Evolutionary conservation across 2,329 filamentous ascomycete genomes (phyloP), one percentile per base, ranked within the genome.

Genomic region (Penicillium sp.): DNA sequence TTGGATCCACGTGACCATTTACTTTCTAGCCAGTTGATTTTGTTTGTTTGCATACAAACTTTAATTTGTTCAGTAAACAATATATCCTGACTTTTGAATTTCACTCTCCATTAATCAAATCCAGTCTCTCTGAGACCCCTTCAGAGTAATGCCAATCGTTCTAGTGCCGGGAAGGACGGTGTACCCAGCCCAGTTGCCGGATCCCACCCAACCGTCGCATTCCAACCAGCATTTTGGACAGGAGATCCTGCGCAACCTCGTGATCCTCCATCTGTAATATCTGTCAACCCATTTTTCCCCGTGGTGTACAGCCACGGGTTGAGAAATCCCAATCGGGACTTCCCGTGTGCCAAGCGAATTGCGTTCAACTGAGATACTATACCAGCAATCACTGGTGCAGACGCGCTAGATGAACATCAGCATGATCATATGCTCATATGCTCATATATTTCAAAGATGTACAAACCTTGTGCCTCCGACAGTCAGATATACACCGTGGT

Each of bases 301-400:
- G 74, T 58, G 23, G 69, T 71, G 63, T 86, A 87, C 15, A 87
- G 71, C 80, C 82, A 85, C 1, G 84, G 84, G 67, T 87, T 87
- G 25, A 87, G 69, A 64, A 85, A 87, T 1, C 85, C 84, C 63
- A 87, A 71, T 0, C 75, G 65, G 6, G 79, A 68, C 66, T 80
- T 79, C 1, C 82, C 82, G n/a, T 75, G 73, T 15, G 79, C 74
- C 46, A 88, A 71, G 29, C 85, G 77, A 22, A 82, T 81, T 56
- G 86, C 83, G 66, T 90, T 90, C 49, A 90, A 70, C 35, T 89
- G 78, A 1, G 82, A 79, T 47, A 90, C 74, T 58, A 90, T 79
- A 14, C 80, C 81, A 0, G 86, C 85, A 48, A 87, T 81, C 0
- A 85, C 75, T 0, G 88, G 88, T 0, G 83, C 75, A 2, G 87